Evolutionary conservation across 208 protist genomes (phyloP), one percentile per base, ranked within the genome.

Genomic region (Leishmania tarentolae): DNA sequence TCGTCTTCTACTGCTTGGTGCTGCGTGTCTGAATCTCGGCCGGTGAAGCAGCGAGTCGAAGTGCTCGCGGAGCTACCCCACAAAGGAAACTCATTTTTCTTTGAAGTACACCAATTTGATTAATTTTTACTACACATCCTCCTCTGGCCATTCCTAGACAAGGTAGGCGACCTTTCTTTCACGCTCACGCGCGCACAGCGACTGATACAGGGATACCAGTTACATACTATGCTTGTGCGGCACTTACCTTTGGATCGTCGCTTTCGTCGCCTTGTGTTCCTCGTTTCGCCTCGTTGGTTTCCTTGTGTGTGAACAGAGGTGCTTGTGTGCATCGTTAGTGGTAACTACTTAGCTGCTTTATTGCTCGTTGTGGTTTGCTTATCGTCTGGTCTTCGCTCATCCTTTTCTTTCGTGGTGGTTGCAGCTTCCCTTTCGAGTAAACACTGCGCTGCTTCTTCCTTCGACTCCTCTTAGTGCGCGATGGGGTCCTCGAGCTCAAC

Each of bases 401-500:
- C 42, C 17, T 52, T 31, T 50, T 31, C 13, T 31, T 44, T 17
- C 3, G 24, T 65, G 37, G 63, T 46, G 0, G 56, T 59, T 50
- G 8, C 44, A 6, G 24, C 24, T 69, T 42, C 0, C 1, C n/a
- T 53, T 74, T 2, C 17, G 31, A 17, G 52, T 63, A 65, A 2
- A 37, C 35, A 11, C 68, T 72, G 40, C 68, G 31, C 56, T 47
- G 35, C 31, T 24, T 77, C 56, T 65, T 8, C 73, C 66, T 19
- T 6, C 31, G 3, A 42, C 59, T 24, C 59, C 31, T 28, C 47
- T 50, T 72, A 6, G 6, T 37, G 37, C 13, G 31, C 42, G 17
- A 97, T 97, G 94, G 94, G 94, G 65, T 90, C 80, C 17, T 93
- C 90, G 28, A 82, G 77, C 66, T 97, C 94, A 19, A 84, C 89